phyloP scores from a whole-genome alignment of 1,139 yeast species.

The Lodderomyces beijingensis region DNA sequence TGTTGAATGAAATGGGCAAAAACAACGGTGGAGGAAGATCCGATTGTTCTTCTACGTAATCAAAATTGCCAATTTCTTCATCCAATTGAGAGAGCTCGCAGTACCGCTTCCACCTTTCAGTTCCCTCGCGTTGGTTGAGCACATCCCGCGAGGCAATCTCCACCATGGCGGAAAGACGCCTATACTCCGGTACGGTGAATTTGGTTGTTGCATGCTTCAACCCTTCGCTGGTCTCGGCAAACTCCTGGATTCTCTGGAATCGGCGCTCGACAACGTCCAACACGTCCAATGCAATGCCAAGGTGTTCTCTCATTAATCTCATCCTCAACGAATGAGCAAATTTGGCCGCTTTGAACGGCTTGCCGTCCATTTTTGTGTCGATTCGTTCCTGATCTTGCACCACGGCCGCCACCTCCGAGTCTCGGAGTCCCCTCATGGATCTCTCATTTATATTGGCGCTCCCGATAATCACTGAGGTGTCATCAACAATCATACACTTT shows the following conservation, averaged over 20 bases:
- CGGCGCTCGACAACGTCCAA: conserved; percentile 80
- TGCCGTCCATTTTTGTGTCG: conserved; percentile 74
- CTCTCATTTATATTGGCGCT: conserved; percentile 96
- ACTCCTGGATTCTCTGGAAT: conserved; percentile 54
- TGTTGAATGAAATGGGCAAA: conserved; percentile 69
- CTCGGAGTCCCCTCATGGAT: conserved; percentile 89
- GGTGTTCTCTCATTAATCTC: conserved; percentile 92
- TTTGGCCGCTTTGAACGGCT: conserved; percentile 73
- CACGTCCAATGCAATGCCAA: conserved; percentile 89
- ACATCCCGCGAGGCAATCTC: conserved; percentile 71
- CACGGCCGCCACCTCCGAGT: conserved; percentile 89
- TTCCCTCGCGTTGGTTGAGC: conserved; percentile 41
- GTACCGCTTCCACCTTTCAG: conserved; percentile 46
- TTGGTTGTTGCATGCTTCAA: conserved; percentile 39
- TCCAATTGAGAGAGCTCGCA: conserved; percentile 18
- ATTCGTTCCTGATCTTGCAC: conserved; percentile 80
- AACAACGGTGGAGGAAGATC: conserved; percentile 31
- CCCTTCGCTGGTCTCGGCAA: conserved; percentile 47
- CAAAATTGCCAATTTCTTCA: conserved; percentile 19
- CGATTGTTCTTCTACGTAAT: conserved; percentile 26
- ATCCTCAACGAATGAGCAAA: conserved; percentile 88
- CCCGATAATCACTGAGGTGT: conserved; percentile 87
- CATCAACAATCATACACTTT: conserved; percentile 90
- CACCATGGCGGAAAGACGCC: conserved; percentile 59
- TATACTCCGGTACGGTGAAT: conserved; percentile 29